A percentile compares a stretch with the other conserved stretches of the same genome.
phyloP scores from a whole-genome alignment of 352 stramenopile genomes.

The Phytophthora palmivora region DNA sequence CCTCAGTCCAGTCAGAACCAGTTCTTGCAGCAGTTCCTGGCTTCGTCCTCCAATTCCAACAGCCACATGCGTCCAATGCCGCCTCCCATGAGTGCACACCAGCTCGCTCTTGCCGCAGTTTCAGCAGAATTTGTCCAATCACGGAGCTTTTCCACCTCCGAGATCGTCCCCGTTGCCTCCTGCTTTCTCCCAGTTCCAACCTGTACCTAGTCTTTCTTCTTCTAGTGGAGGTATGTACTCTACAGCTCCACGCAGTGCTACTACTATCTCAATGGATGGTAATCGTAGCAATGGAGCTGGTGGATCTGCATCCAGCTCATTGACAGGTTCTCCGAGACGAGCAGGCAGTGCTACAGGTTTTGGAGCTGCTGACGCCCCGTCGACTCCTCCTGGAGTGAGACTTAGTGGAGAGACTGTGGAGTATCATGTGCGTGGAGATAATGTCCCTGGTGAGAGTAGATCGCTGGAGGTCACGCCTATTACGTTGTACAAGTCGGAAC shows the following conservation, averaged over 20 bases:
- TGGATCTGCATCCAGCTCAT: constrained; percentile 47
- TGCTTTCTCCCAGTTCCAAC: constrained; percentile 48
- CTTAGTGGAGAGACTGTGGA: constrained; percentile 62
- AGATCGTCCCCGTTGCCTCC: constrained; percentile 31
- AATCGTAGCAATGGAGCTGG: constrained; percentile 46
- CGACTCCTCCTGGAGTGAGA: constrained; percentile 51
- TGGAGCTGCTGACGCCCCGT: constrained; percentile 20
- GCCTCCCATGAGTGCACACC: constrained; percentile 41
- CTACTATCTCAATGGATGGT: constrained; percentile 42
- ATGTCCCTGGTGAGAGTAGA: constrained; percentile 44
- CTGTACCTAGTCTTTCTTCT: constrained; percentile 43
- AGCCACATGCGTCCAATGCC: constrained; percentile 40
- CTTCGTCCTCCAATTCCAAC: constrained; percentile 39
- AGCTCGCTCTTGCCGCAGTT: constrained; percentile 38
- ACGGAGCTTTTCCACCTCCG: constrained; percentile 38
- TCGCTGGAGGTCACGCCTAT: constrained; percentile 88
- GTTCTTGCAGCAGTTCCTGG: constrained; percentile 67
- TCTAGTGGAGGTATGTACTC: constrained; percentile 42
- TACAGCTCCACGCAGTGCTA: constrained; percentile 46
- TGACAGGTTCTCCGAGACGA: constrained; percentile 51
- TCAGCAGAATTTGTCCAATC: constrained; percentile 33
- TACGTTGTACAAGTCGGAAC: constrained; percentile 84
- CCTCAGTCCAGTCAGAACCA: constrained; percentile 47
- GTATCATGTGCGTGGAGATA: constrained; percentile 54
- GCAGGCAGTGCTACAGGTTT: constrained; percentile 32